phyloP scores from a whole-genome alignment of 2,329 filamentous ascomycete species.

The Mariannaea elegans region DNA sequence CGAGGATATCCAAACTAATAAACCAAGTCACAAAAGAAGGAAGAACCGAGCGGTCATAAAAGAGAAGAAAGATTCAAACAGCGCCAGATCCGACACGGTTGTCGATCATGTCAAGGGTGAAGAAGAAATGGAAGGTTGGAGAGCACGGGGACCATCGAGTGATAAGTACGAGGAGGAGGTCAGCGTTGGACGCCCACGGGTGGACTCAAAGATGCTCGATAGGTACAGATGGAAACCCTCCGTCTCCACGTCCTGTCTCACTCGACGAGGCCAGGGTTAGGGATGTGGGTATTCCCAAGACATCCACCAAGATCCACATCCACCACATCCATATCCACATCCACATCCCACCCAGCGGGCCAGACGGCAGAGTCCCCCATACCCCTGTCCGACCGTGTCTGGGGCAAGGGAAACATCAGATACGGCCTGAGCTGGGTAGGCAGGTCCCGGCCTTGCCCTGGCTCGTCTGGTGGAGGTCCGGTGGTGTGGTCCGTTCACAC shows the following conservation, averaged over 20 bases:
- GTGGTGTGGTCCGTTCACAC: slow-evolving; percentile 35
- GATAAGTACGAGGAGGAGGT: slow-evolving; percentile 59
- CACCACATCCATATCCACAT: slow-evolving; percentile 35
- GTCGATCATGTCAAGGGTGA: slow-evolving; percentile 57
- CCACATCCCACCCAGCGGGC: slow-evolving; percentile 35
- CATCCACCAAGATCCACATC: slow-evolving; percentile 35
- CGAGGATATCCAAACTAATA: slow-evolving; percentile 53
- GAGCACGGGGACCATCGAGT: slow-evolving; percentile 54
- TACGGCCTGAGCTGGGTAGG: too few relatives aligned
- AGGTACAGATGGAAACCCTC: slow-evolving; percentile 40
- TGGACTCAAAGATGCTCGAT: slow-evolving; percentile 41
- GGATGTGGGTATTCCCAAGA: slow-evolving; percentile 37
- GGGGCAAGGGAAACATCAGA: slow-evolving; percentile 38
- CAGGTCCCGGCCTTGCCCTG: slow-evolving; percentile 30
- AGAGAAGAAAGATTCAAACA: slow-evolving; percentile 55
- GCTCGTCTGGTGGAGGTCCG: slow-evolving; percentile 19
- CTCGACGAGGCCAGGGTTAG: slow-evolving; percentile 54
- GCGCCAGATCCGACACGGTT: slow-evolving; percentile 55
- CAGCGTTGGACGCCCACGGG: slow-evolving; percentile 47
- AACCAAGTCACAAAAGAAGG: slow-evolving; percentile 58
- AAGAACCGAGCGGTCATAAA: slow-evolving; percentile 60
- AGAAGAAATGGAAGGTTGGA: slow-evolving; percentile 47
- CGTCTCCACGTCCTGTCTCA: slow-evolving; percentile 60
- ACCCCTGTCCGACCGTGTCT: slow-evolving; percentile 40
- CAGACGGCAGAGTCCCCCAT: slow-evolving; percentile 41